Conservation (phyloP, 768 basidiomycete genomes). For the Suillus decipiens region DNA sequence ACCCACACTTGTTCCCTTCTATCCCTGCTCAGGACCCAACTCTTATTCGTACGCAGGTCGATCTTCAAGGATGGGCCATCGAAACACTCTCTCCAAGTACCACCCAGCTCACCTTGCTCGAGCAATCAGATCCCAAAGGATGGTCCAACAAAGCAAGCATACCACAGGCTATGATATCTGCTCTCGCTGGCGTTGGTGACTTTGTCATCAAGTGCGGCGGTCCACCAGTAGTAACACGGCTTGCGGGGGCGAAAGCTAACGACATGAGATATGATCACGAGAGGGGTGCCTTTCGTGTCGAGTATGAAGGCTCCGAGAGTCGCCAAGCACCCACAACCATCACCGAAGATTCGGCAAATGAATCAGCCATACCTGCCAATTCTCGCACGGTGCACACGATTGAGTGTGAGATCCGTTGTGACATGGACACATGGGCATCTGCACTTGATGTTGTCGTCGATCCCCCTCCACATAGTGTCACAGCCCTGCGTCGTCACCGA, state of each 20-base stretch:
- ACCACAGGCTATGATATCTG: constrained; percentile 90
- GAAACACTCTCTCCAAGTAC: constrained; percentile 95
- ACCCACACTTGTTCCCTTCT: constrained; percentile 80
- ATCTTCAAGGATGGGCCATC: constrained; percentile 98
- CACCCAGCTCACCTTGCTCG: constrained; percentile 88
- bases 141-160: constrained; percentile 94
- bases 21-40: constrained; percentile 68
- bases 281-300: constrained; percentile 73
- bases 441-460: constrained; percentile 89
- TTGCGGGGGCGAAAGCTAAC: constrained; percentile 75
- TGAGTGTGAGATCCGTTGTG: constrained; percentile 91
- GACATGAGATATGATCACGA: constrained; percentile 88
- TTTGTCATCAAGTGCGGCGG: constrained; percentile 95
- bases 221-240: constrained; percentile 85
- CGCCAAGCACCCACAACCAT: constrained; percentile 37
- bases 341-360: constrained; percentile 20
- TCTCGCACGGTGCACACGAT: constrained; percentile 49
- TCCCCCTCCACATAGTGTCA: constrained; percentile 83
- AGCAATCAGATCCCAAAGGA: constrained; percentile 96
- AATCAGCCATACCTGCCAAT: constrained; percentile 14
- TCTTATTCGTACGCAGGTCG: constrained; percentile 92
- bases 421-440: constrained; percentile 84
- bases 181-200: constrained; percentile 90
- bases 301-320: constrained; percentile 72
- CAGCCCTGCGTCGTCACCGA: constrained; percentile 83